Percentiles rank a stretch among this genome's conserved stretches.
phyloP scores from a whole-genome alignment of 257 asterid species.

The Solanum ossicruentum region DNA sequence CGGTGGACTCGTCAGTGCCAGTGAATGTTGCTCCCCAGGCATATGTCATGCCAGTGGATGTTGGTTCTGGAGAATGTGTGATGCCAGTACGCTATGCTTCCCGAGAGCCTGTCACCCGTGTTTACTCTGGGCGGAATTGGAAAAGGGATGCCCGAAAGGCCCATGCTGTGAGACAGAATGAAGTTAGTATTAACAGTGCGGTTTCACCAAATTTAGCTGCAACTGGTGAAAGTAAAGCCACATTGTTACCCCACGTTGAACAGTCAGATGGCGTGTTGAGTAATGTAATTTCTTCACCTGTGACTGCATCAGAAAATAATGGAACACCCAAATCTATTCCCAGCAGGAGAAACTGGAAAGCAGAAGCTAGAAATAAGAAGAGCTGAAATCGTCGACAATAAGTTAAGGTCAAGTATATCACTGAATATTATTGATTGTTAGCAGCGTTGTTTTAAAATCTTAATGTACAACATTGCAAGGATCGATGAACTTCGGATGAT shows the following conservation, averaged over 20 bases:
- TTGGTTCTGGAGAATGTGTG: slow-evolving; percentile 4
- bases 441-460: not conserved
- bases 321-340: slow-evolving; percentile 19
- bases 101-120: slow-evolving; percentile 39
- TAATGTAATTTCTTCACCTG: slow-evolving; percentile 1
- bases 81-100: not conserved
- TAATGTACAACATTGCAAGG: not conserved
- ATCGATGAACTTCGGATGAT: not conserved
- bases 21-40: slow-evolving; percentile 12
- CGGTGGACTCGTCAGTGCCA: slow-evolving; percentile 15
- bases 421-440: not conserved
- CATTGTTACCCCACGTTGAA: slow-evolving; percentile 3
- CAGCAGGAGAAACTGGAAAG: slow-evolving; percentile 78
- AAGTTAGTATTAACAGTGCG: not conserved
- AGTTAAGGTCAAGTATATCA: not conserved
- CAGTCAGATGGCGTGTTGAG: slow-evolving; percentile 1
- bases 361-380: slow-evolving; percentile 81
- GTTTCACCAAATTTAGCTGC: not conserved
- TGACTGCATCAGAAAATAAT: slow-evolving; percentile 3
- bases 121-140: slow-evolving; percentile 67
- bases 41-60: slow-evolving; percentile 10
- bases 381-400: slow-evolving; percentile 1
- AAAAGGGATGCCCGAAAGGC: slow-evolving; percentile 78
- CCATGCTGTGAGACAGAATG: slow-evolving; percentile 29
- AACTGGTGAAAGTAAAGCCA: slow-evolving; percentile 13